phyloP scores from a whole-genome alignment of 805 yeast species.

The Lachancea waltii region DNA sequence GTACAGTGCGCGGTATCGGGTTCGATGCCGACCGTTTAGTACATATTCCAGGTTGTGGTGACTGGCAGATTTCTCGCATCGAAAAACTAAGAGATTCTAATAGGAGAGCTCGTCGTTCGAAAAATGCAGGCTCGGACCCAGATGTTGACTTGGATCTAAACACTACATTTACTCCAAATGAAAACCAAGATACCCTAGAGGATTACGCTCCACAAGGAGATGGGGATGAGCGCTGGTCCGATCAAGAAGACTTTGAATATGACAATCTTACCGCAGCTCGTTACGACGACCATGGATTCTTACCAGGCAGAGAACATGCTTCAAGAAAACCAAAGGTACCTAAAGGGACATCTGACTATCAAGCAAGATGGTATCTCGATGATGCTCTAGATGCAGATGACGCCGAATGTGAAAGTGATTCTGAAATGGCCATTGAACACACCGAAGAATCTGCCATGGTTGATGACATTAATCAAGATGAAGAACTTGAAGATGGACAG shows the following conservation, averaged over 20 bases:
- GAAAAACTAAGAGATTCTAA: constrained; percentile 41
- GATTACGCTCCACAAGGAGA: constrained; percentile 51
- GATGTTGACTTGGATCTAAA: constrained; percentile 15
- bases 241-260: constrained; percentile 28
- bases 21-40: constrained; percentile 71
- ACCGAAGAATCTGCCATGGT: constrained; percentile 9
- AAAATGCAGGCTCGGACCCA: constrained; percentile 10
- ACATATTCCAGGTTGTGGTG: constrained; percentile 87
- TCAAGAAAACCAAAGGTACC: constrained; percentile 44
- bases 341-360: constrained; percentile 74
- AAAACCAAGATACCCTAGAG: constrained; percentile 51
- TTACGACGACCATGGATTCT: constrained; percentile 36
- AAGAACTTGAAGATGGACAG: constrained; percentile 35
- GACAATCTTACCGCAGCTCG: constrained; percentile 32
- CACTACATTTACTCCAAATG: constrained; percentile 32
- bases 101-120: constrained; percentile 23
- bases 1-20: constrained; percentile 82
- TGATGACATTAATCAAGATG: constrained; percentile 29
- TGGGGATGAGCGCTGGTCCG: constrained; percentile 40
- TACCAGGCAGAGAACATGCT: constrained; percentile 31
- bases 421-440: constrained; percentile 31
- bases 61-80: constrained; percentile 66
- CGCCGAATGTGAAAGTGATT: constrained; percentile 32
- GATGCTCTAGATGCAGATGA: constrained; percentile 38
- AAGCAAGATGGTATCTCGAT: constrained; percentile 70